Evolutionary conservation across 2,329 filamentous ascomycete genomes (phyloP).

Genomic region (Lachnellula cervina): DNA sequence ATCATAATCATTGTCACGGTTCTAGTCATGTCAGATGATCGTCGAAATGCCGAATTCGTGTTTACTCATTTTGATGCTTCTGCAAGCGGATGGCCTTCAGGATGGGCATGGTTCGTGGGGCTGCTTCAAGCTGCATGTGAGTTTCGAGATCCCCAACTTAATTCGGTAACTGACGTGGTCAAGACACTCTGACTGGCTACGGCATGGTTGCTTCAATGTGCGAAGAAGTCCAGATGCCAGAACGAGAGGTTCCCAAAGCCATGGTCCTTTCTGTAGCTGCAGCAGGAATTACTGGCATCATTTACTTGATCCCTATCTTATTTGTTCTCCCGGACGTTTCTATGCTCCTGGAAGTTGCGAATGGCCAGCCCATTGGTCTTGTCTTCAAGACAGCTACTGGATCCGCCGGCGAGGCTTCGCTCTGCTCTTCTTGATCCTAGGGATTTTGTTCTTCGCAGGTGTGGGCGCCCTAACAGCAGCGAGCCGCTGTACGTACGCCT

Average conservation of each 20-base stretch:
- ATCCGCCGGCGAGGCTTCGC: constrained; percentile 61
- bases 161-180: constrained; percentile 14
- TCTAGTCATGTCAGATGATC: constrained; percentile 50
- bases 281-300: constrained; percentile 58
- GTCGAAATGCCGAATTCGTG: constrained; percentile 57
- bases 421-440: constrained; percentile 69
- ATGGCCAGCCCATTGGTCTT: constrained; percentile 69
- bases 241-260: constrained; percentile 64
- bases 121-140: constrained; percentile 53
- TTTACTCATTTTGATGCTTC: constrained; percentile 65
- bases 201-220: constrained; percentile 70
- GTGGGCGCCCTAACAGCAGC: constrained; percentile 71
- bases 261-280: constrained; percentile 66
- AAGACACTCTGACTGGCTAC: constrained; percentile 59
- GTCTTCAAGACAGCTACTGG: constrained; percentile 69
- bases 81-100: constrained; percentile 59
- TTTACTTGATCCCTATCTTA: constrained; percentile 68
- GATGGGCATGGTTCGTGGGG: constrained; percentile 70
- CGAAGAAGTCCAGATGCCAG: constrained; percentile 65
- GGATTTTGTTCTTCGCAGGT: constrained; percentile 72
- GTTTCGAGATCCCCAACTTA: background rate
- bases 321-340: constrained; percentile 69
- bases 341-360: constrained; percentile 59
- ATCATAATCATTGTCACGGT: constrained; percentile 63
- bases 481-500: constrained; percentile 70